These are phyloP conservation scores for Umbelopsis sp. DNA, from an alignment of 192 early-diverging fungal genomes.

Conservation along the genomic window DNA sequence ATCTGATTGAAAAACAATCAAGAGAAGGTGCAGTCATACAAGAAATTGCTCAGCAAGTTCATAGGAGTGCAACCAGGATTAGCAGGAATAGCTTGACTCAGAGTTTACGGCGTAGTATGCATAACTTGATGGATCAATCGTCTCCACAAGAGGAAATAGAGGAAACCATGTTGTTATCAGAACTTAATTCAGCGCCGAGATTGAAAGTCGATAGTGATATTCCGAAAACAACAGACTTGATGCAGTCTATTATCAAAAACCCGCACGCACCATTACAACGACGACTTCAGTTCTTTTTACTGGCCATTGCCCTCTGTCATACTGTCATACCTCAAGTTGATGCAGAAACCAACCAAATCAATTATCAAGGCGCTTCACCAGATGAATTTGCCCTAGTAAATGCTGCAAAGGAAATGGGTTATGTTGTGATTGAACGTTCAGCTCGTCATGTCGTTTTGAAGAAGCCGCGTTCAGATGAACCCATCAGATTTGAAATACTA, in stretches of 20 bases:
- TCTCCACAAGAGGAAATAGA: background rate
- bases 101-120: background rate
- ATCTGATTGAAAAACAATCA: slow-evolving; percentile 45
- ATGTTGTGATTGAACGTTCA: slow-evolving; percentile 62
- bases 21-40: slow-evolving; percentile 24
- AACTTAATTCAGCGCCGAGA: slow-evolving; percentile 5
- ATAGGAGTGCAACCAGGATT: slow-evolving; percentile 1
- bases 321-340: slow-evolving; percentile 64
- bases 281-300: slow-evolving; percentile 67
- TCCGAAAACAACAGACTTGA: background rate
- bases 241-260: slow-evolving; percentile 65
- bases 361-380: slow-evolving; percentile 81
- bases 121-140: background rate
- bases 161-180: background rate
- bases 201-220: background rate
- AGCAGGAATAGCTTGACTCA: background rate
- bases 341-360: slow-evolving; percentile 56
- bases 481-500: slow-evolving; percentile 60
- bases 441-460: slow-evolving; percentile 31
- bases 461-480: slow-evolving; percentile 22
- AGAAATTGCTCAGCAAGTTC: slow-evolving; percentile 14
- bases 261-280: slow-evolving; percentile 56
- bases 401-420: slow-evolving; percentile 78
- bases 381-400: slow-evolving; percentile 85
- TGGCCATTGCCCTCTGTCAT: slow-evolving; percentile 82